Percentiles rank a stretch among this genome's conserved stretches.
Evolutionary conservation across 257 asterid species (phyloP).

Genomic region (Nicotiana tabacum): DNA sequence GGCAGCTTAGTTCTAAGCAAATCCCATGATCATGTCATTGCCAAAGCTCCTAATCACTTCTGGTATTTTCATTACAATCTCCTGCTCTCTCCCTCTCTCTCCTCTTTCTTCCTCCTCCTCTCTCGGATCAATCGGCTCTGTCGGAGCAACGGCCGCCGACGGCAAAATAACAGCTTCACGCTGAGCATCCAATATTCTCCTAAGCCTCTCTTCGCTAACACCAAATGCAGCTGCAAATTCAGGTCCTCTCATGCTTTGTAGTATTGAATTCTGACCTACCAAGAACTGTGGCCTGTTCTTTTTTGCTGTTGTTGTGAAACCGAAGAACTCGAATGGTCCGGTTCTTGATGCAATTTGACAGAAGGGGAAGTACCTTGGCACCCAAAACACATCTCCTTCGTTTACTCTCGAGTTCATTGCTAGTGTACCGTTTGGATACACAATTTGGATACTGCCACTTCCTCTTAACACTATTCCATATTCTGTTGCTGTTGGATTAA

Average conservation of each 20-base stretch:
- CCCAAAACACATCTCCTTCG: constrained; percentile 73
- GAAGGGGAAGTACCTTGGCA: constrained; percentile 79
- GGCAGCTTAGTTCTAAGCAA: constrained; percentile 13
- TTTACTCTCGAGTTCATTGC: constrained; percentile 72
- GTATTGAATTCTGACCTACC: constrained; percentile 54
- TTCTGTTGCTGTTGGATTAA: constrained; percentile 74
- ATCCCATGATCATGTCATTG: constrained; percentile 31
- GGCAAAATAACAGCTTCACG: constrained; percentile 51
- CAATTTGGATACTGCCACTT: constrained; percentile 53
- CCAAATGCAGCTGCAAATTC: constrained; percentile 74
- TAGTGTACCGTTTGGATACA: constrained; percentile 67
- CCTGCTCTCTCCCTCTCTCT: background rate
- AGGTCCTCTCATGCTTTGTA: constrained; percentile 52
- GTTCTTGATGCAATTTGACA: constrained; percentile 82
- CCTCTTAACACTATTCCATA: constrained; percentile 67
- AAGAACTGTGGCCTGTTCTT: constrained; percentile 78
- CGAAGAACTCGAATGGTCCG: constrained; percentile 83
- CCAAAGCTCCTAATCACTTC: constrained; percentile 30
- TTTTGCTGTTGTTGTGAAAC: constrained; percentile 66
- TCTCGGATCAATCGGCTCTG: constrained; percentile 4
- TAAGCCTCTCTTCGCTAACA: constrained; percentile 41
- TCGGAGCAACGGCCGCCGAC: constrained; percentile 40
- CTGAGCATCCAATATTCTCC: constrained; percentile 41
- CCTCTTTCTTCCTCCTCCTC: background rate
- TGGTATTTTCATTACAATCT: background rate